A percentile compares a stretch with the other conserved stretches of the same genome.
These are phyloP conservation scores for Diaporthe helianthi DNA, from an alignment of 2,329 filamentous ascomycete genomes.

Conservation along the genomic window DNA sequence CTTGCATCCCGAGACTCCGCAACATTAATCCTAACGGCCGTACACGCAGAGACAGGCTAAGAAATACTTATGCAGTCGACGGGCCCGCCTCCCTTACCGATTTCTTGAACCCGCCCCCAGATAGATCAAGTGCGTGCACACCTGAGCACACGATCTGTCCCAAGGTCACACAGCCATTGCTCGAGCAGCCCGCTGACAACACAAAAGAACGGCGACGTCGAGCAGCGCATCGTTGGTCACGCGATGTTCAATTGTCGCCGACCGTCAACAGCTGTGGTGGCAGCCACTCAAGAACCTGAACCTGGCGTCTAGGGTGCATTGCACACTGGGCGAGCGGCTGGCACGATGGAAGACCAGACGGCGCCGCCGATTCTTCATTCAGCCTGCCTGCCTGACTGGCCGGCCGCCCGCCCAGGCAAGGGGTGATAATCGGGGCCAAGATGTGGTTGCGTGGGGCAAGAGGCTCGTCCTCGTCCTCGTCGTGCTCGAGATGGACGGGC, in stretches of 20 bases:
- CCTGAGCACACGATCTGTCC: no score
- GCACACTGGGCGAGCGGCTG: neutral
- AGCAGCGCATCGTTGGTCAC: neutral
- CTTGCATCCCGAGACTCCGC: neutral
- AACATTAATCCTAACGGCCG: neutral
- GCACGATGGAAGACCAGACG: neutral
- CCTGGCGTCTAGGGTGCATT: neutral
- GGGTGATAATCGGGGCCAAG: neutral
- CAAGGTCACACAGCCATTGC: no score
- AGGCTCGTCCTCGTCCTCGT: neutral
- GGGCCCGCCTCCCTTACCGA: neutral
- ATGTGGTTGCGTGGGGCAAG: neutral
- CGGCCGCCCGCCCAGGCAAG: neutral
- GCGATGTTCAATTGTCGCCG: slow-evolving; percentile 16
- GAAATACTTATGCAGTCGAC: neutral
- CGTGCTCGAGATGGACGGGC: neutral
- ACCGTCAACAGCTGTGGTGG: neutral
- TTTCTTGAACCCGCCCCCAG: neutral
- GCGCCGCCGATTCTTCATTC: slow-evolving; percentile 9
- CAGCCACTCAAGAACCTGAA: neutral
- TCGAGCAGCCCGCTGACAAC: no score
- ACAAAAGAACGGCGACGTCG: neutral
- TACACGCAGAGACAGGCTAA: neutral
- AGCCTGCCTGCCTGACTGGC: no score
- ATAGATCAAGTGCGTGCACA: neutral